Conservation (phyloP, 2,329 filamentous ascomycete genomes). For the Pseudocercospora fijiensis region DNA sequence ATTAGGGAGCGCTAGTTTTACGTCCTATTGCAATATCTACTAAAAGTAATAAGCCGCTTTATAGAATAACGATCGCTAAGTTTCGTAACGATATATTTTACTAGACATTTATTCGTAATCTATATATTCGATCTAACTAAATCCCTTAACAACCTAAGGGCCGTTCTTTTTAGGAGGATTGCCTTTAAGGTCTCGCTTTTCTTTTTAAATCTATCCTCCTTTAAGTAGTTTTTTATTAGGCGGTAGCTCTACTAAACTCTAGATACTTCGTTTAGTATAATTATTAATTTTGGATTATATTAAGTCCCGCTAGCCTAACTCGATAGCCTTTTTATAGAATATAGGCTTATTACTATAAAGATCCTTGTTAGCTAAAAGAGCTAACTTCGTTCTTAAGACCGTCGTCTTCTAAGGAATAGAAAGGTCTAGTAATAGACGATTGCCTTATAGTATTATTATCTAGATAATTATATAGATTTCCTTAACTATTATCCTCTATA, state of each 20-base stretch:
- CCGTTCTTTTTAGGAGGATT: too few species aligned
- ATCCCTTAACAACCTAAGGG: too few species aligned
- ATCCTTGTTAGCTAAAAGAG: neutral
- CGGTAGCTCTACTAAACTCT: neutral
- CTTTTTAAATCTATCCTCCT: neutral
- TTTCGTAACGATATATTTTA: neutral
- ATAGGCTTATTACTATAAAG: neutral
- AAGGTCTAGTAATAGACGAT: neutral
- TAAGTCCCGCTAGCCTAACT: neutral
- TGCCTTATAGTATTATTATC: neutral
- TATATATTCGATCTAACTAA: too few species aligned
- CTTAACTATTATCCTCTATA: too few species aligned
- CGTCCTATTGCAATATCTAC: conserved; percentile 1
- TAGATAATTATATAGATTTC: neutral
- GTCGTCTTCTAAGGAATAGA: neutral
- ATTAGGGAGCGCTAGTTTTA: too few species aligned
- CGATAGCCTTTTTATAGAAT: neutral
- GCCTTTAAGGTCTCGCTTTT: too few species aligned
- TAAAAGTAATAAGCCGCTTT: neutral
- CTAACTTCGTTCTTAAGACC: neutral
- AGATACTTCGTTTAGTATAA: neutral
- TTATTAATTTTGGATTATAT: neutral
- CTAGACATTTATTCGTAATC: neutral
- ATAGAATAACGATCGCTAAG: conserved; percentile 4
- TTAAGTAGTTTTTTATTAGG: neutral